A percentile compares a stretch with the other conserved stretches of the same genome.
Evolutionary conservation across 257 asterid species (phyloP).

Genomic region (Echites panduratus): DNA sequence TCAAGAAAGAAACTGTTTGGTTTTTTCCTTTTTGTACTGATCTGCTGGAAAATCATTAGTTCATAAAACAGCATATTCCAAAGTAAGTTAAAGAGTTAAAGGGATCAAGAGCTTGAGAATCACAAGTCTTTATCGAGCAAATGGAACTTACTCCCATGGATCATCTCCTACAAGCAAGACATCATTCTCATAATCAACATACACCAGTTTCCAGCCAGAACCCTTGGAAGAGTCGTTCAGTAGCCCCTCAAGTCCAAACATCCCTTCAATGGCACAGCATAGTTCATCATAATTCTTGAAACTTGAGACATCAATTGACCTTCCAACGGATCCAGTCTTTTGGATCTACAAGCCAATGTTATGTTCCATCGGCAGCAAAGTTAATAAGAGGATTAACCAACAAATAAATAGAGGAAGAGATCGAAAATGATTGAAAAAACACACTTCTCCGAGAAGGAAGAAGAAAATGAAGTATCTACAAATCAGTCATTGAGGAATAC

Average conservation of each 20-base stretch:
- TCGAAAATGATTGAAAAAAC: neutral
- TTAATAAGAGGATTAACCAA: neutral
- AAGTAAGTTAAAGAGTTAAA: neutral
- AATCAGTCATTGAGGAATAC: neutral
- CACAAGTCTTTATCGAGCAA: neutral
- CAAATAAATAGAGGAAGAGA: neutral
- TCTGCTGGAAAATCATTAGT: neutral
- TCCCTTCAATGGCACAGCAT: constrained; percentile 70
- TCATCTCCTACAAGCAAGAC: constrained; percentile 91
- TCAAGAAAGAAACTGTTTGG: neutral
- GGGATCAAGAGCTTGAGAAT: neutral
- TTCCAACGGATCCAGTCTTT: constrained; percentile 87
- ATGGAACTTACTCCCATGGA: constrained; percentile 87
- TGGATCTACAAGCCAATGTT: constrained; percentile 48
- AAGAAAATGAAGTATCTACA: neutral
- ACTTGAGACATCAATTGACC: constrained; percentile 84
- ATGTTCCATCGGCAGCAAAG: constrained; percentile 9
- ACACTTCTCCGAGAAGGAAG: neutral
- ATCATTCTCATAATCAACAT: constrained; percentile 81
- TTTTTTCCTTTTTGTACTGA: neutral
- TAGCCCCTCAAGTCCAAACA: constrained; percentile 84
- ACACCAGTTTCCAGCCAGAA: constrained; percentile 92
- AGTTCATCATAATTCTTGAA: constrained; percentile 67
- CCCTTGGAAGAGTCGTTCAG: constrained; percentile 59
- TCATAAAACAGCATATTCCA: neutral